Conservation (phyloP, 108 stramenopile genomes). For the Pseudonitzschia pungens region DNA sequence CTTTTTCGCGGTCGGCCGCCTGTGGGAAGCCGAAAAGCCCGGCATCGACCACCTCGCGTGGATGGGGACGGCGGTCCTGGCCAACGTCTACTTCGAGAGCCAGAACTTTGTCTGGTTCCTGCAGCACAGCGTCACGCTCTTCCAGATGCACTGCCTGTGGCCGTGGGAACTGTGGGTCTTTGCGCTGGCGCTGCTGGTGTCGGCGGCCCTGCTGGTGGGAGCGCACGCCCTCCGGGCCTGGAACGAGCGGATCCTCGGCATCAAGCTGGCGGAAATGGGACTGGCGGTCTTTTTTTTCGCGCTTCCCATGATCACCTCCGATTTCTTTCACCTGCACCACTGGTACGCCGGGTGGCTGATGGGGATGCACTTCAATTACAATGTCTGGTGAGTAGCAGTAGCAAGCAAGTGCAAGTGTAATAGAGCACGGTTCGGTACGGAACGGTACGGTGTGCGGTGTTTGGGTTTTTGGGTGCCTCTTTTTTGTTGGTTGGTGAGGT, state of each 20-base stretch:
- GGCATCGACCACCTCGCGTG: constrained; percentile 54
- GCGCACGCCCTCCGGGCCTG: constrained; percentile 41
- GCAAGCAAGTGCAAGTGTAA: too few species aligned
- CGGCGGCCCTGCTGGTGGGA: constrained; percentile 31
- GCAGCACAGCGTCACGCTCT: constrained; percentile 66
- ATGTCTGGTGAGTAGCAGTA: constrained; percentile 19
- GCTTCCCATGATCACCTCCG: constrained; percentile 35
- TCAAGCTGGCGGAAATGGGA: constrained; percentile 46
- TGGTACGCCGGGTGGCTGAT: constrained; percentile 58
- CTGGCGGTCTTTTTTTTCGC: constrained; percentile 44
- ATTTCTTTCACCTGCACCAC: constrained; percentile 78
- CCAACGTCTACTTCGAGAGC: constrained; percentile 53
- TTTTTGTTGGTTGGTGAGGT: neutral
- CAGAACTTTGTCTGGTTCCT: constrained; percentile 53
- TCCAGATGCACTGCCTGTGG: constrained; percentile 72
- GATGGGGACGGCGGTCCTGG: constrained; percentile 32
- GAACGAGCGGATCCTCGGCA: constrained; percentile 29
- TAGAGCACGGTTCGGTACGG: too few species aligned
- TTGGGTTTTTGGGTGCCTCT: too few species aligned
- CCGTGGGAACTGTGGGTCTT: constrained; percentile 62
- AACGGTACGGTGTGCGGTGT: too few species aligned
- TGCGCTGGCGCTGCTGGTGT: constrained; percentile 41
- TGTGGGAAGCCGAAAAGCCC: constrained; percentile 46
- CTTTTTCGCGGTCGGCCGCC: constrained; percentile 67
- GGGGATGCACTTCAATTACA: constrained; percentile 62